A percentile compares a stretch with the other conserved stretches of the same genome.
phyloP scores from a whole-genome alignment of 305 asterid species.

The Solanum hybrid region DNA sequence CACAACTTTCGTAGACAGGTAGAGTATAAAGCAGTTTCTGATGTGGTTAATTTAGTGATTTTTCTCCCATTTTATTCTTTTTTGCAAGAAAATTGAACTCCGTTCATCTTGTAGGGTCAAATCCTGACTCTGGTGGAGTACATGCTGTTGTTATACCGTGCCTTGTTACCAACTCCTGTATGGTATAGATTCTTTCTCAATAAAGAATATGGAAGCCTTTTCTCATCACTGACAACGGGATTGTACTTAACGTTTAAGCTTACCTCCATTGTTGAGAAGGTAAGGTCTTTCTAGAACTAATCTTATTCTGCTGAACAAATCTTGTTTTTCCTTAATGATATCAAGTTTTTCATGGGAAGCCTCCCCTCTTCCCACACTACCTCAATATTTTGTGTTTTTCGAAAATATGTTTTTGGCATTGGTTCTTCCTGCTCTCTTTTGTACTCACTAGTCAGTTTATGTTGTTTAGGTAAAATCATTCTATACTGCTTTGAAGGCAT shows the following conservation, averaged over 20 bases:
- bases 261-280: constrained; percentile 78
- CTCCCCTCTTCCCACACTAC: background rate
- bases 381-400: background rate
- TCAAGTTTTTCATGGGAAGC: background rate
- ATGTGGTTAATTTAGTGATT: background rate
- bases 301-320: background rate
- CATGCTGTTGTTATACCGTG: constrained; percentile 76
- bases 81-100: constrained; percentile 1
- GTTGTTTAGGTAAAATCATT: constrained; percentile 56
- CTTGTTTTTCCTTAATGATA: background rate
- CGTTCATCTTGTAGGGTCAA: constrained; percentile 55
- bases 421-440: background rate
- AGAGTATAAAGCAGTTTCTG: constrained; percentile 5
- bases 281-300: constrained; percentile 18
- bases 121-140: constrained; percentile 92
- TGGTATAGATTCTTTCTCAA: constrained; percentile 96
- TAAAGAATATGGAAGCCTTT: constrained; percentile 91
- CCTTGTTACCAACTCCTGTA: constrained; percentile 82
- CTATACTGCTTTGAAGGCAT: constrained; percentile 70
- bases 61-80: background rate
- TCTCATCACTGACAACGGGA: constrained; percentile 85
- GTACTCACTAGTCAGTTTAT: constrained; percentile 12
- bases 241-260: constrained; percentile 87
- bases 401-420: background rate
- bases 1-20: constrained; percentile 95